Evolutionary conservation across 2,329 filamentous ascomycete species (phyloP), one percentile per base, ranked within the genome.

Genomic region (Phaeophleospora eucalypticola): DNA sequence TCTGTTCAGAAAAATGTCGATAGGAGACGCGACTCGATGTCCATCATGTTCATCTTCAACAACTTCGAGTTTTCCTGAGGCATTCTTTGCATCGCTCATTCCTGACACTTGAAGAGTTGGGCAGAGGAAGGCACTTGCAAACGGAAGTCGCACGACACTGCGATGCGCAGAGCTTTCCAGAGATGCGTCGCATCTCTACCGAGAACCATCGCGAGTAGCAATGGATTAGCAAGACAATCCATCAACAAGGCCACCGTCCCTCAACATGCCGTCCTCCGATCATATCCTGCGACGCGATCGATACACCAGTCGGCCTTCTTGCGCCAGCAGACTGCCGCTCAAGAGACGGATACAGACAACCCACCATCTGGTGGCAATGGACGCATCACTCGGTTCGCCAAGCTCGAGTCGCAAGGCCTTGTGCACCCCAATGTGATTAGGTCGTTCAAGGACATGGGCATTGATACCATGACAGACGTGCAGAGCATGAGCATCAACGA

Each of bases 381-480:
- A 29, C 51, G 60, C 24, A 54, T 73, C 50, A 74, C 71, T 18
- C 60, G 59, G 24, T 77, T 77, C 52, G 52, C 60, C 14, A 70
- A 77, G 18, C 66, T 77, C 17, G 68, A 62, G 27, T 61, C 60
- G n/a, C 60, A 59, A 14, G 64, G 66, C 4, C 58, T 77, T 71
- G 78, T 95, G 35, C 75, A 90, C 62, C 63, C 69, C 18, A 80
- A 75, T 49, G 69, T 96, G 42, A 75, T 95, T 53, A 63, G 74
- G 3, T 78, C 84, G 19, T 82, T 98, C 58, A 58, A 78, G 4
- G 79, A 81, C 43, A 87, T 97, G 83, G 73, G 77, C 20, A 84
- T 96, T 58, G 79, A 85, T 41, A 81, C 75, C 34, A 97, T 98
- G 93, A 97, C 91, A 17, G 86, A 93, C 17, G 91, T 98, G 12